Percentiles rank a stretch among this genome's conserved stretches.
phyloP scores from a whole-genome alignment of 2,329 filamentous ascomycete species.

The Huntiella omanensis region DNA sequence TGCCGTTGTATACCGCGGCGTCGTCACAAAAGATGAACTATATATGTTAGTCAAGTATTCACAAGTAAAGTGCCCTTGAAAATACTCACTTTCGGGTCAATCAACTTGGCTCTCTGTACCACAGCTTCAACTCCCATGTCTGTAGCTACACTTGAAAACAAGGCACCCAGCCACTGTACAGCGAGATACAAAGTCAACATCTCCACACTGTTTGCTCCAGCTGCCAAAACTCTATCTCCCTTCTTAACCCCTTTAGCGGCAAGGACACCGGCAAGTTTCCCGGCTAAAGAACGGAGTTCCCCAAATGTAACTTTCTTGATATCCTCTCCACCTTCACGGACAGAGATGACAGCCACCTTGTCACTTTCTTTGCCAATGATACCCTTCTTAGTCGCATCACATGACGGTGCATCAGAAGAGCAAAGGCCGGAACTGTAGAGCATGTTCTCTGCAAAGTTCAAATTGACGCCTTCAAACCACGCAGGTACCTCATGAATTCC shows the following conservation, averaged over 20 bases:
- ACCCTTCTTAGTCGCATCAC: conserved; percentile 22
- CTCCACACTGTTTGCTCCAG: conserved; percentile 57
- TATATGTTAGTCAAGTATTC: conserved; percentile 13
- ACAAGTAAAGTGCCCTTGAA: background rate
- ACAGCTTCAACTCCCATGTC: conserved; percentile 72
- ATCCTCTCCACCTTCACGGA: conserved; percentile 45
- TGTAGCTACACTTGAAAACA: conserved; percentile 61
- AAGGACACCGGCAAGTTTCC: conserved; percentile 44
- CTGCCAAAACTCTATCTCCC: conserved; percentile 58
- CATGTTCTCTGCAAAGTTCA: conserved; percentile 70
- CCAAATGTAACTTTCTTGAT: conserved; percentile 45
- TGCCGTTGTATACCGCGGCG: conserved; percentile 60
- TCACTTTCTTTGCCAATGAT: conserved; percentile 49
- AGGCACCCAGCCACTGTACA: conserved; percentile 47
- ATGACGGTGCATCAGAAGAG: conserved; percentile 18
- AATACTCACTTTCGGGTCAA: conserved; percentile 37
- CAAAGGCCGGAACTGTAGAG: conserved; percentile 33
- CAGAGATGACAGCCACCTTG: conserved; percentile 52
- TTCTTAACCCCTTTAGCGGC: conserved; percentile 39
- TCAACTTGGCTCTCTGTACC: conserved; percentile 54
- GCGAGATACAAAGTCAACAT: conserved; percentile 56
- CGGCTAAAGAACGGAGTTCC: conserved; percentile 41
- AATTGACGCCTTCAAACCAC: conserved; percentile 56
- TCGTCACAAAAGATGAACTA: conserved; percentile 68
- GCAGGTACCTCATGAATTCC: conserved; percentile 53